phyloP scores from a whole-genome alignment of 2,329 filamentous ascomycete species.

The Rhinocladiella similis region DNA sequence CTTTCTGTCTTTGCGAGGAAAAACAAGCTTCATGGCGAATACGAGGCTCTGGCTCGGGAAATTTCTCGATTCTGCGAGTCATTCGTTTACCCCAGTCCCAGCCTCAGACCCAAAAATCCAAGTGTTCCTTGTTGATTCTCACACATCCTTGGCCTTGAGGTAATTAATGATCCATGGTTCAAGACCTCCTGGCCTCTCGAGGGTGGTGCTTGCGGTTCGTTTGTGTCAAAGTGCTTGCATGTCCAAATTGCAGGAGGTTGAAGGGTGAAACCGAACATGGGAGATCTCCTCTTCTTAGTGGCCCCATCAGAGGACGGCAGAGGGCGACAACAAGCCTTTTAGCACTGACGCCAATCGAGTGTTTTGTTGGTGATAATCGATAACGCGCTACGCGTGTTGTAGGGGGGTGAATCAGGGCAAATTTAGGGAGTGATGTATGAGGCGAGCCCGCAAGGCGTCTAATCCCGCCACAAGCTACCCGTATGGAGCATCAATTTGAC shows the following conservation, averaged over 20 bases:
- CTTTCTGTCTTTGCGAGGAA: neutral
- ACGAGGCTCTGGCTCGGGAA: slow-evolving; percentile 12
- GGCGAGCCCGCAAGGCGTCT: too few species aligned
- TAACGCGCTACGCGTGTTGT: neutral
- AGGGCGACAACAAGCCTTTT: neutral
- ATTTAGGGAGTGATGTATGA: slow-evolving; percentile 1
- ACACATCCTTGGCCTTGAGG: too few species aligned
- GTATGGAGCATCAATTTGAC: too few species aligned
- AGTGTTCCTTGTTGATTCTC: neutral
- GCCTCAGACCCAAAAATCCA: neutral
- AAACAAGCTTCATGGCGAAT: neutral
- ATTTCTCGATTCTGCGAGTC: slow-evolving; percentile 15
- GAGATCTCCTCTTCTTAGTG: neutral
- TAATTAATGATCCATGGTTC: neutral
- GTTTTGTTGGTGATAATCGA: slow-evolving; percentile 15
- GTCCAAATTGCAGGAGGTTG: slow-evolving; percentile 16
- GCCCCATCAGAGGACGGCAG: neutral
- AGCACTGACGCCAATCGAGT: slow-evolving; percentile 8
- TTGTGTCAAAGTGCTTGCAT: slow-evolving; percentile 16
- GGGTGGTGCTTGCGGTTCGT: neutral
- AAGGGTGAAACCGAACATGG: slow-evolving; percentile 12
- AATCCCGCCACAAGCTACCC: too few species aligned
- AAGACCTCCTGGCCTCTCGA: neutral
- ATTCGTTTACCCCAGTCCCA: neutral
- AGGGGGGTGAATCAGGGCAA: neutral